These are phyloP conservation scores for Rhytidhysteron rufulum DNA, from an alignment of 2,329 filamentous ascomycete species.

Conservation along the genomic window DNA sequence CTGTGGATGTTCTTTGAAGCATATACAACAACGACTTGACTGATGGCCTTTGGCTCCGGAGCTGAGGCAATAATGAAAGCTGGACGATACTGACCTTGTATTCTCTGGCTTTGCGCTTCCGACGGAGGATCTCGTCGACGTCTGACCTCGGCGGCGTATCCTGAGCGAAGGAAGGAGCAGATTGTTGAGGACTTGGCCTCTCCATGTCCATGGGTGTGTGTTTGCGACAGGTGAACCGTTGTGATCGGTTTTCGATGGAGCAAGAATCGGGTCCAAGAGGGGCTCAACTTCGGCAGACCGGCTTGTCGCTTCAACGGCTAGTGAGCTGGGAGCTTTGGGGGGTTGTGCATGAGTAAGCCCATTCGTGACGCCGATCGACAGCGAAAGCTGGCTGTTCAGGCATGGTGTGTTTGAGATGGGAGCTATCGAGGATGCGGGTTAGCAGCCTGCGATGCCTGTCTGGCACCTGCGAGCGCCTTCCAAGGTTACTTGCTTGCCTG, in stretches of 20 bases:
- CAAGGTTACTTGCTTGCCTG: no score
- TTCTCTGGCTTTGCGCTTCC: conserved; percentile 49
- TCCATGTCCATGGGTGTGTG: conserved; percentile 25
- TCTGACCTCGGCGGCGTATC: conserved; percentile 42
- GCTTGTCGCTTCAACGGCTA: neutral
- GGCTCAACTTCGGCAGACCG: neutral
- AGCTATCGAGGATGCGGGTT: no score
- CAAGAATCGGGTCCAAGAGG: neutral
- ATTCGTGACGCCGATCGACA: no score
- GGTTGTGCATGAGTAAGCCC: neutral
- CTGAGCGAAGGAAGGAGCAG: conserved; percentile 15
- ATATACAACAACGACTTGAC: no score
- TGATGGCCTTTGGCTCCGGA: no score
- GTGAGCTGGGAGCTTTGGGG: neutral
- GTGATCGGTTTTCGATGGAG: neutral
- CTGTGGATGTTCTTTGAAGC: no score
- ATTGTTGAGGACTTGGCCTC: conserved; percentile 21
- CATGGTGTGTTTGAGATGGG: no score
- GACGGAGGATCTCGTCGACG: conserved; percentile 47
- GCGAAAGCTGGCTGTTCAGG: no score
- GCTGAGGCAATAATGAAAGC: no score
- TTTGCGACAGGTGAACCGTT: neutral
- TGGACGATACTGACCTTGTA: conserved; percentile 47
- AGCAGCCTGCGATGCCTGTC: no score
- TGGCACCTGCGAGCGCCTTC: no score